A percentile compares a stretch with the other conserved stretches of the same genome.
Conservation (phyloP, 75 land plant species). For the Cryptomeria japonica region DNA sequence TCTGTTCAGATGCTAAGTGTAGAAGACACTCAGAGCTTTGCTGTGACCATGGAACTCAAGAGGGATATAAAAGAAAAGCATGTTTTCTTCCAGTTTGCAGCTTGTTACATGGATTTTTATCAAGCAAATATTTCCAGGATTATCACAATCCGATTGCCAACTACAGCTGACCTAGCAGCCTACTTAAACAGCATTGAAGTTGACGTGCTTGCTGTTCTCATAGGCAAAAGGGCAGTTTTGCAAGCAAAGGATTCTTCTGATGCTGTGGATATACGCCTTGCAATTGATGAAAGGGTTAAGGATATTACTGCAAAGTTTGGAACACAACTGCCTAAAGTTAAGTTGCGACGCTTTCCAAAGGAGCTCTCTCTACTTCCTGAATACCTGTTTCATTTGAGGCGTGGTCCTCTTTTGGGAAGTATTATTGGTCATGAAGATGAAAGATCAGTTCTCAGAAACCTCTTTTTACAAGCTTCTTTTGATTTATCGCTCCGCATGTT, state of each 20-base stretch:
- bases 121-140: constrained; percentile 87
- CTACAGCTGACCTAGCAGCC: constrained; percentile 64
- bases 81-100: constrained; percentile 86
- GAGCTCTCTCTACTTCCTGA: constrained; percentile 78
- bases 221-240: constrained; percentile 81
- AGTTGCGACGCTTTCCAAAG: constrained; percentile 71
- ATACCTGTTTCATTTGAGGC: constrained; percentile 83
- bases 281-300: constrained; percentile 88
- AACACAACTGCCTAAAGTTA: constrained; percentile 54
- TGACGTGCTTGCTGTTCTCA: constrained; percentile 85
- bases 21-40: constrained; percentile 92
- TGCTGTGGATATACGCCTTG: constrained; percentile 66
- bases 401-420: constrained; percentile 93
- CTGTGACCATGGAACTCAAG: constrained; percentile 71
- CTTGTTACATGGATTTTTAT: constrained; percentile 61
- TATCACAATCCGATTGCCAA: constrained; percentile 81
- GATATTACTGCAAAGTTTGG: constrained; percentile 86
- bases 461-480: constrained; percentile 94
- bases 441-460: constrained; percentile 79
- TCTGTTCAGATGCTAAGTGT: constrained; percentile 80
- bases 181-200: constrained; percentile 84
- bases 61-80: constrained; percentile 65
- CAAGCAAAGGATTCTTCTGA: constrained; percentile 71
- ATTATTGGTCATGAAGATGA: constrained; percentile 99
- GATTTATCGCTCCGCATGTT: constrained; percentile 96